phyloP scores from a whole-genome alignment of 306 rosid genomes.

The Gastrolobium villosum region DNA sequence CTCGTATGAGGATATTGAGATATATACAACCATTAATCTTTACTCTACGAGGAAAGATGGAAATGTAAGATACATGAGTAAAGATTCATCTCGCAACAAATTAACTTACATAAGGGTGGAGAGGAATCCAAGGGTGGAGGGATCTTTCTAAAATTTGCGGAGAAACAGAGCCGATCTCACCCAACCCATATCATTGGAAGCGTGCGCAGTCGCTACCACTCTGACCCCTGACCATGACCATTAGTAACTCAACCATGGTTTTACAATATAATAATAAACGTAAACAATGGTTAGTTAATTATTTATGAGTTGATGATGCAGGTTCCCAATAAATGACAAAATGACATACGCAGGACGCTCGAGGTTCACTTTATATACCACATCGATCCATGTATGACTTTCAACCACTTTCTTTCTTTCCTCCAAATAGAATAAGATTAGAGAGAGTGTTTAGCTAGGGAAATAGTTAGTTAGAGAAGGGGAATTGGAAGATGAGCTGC shows the following conservation, averaged over 20 bases:
- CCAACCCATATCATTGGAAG: conserved; percentile 59
- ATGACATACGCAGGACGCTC: background rate
- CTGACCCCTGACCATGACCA: too few relatives aligned
- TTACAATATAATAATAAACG: background rate
- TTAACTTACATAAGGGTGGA: too few relatives aligned
- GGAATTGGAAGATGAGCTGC: conserved; percentile 59
- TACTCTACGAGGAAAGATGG: too few relatives aligned
- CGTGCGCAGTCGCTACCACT: background rate
- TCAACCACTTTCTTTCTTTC: background rate
- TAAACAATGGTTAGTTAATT: background rate
- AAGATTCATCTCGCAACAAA: too few relatives aligned
- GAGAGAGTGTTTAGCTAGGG: too few relatives aligned
- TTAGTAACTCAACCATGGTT: conserved; percentile 36
- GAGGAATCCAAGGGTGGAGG: conserved; percentile 45
- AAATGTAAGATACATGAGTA: too few relatives aligned
- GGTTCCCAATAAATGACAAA: background rate
- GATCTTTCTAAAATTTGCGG: conserved; percentile 45
- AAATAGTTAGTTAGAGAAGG: too few relatives aligned
- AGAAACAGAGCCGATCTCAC: conserved; percentile 55
- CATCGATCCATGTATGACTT: background rate
- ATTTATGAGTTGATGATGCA: conserved; percentile 30
- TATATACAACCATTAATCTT: too few relatives aligned
- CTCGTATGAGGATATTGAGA: too few relatives aligned
- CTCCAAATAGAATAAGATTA: background rate
- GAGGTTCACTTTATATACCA: background rate